A percentile compares a stretch with the other conserved stretches of the same genome.
Conservation (phyloP, 345 rosid species). For the Orychophragmus violaceus region DNA sequence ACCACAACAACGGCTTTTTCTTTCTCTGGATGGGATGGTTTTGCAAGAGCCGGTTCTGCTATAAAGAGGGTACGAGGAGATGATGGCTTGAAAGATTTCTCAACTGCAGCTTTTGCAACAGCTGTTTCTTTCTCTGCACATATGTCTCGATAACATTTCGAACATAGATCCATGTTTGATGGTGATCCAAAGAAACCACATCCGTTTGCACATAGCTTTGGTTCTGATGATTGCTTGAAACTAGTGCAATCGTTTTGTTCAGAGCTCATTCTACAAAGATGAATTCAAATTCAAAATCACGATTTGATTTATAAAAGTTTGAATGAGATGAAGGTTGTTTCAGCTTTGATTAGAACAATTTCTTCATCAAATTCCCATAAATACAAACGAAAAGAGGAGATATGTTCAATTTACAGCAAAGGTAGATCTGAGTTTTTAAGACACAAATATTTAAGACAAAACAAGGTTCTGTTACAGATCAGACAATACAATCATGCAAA, state of each 20-base stretch:
- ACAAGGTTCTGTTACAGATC: not conserved
- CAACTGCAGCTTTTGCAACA: slow-evolving; percentile 28
- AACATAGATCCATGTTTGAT: slow-evolving; percentile 34
- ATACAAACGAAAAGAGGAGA: not conserved
- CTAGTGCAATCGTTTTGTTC: slow-evolving; percentile 32
- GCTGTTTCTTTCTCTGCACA: slow-evolving; percentile 26
- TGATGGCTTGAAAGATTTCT: slow-evolving; percentile 17
- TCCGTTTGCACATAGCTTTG: slow-evolving; percentile 31
- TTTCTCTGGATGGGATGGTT: not conserved
- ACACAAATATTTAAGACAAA: not conserved
- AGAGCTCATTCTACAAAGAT: slow-evolving; percentile 13
- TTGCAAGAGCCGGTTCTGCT: not conserved
- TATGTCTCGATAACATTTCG: slow-evolving; percentile 28
- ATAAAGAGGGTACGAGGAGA: not conserved
- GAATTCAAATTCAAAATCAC: not conserved
- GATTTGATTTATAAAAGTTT: not conserved
- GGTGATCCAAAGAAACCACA: slow-evolving; percentile 39
- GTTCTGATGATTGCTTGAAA: slow-evolving; percentile 27
- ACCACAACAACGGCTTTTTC: not conserved
- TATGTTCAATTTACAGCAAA: too few relatives aligned
- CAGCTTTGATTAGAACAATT: not conserved
- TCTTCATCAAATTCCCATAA: not conserved
- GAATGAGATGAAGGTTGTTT: not conserved
- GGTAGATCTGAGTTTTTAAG: slow-evolving; percentile 10
- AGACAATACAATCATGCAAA: not conserved